Evolutionary conservation across 257 asterid species (phyloP), one percentile per base, ranked within the genome.

Genomic region (Przewalskia tangutica): DNA sequence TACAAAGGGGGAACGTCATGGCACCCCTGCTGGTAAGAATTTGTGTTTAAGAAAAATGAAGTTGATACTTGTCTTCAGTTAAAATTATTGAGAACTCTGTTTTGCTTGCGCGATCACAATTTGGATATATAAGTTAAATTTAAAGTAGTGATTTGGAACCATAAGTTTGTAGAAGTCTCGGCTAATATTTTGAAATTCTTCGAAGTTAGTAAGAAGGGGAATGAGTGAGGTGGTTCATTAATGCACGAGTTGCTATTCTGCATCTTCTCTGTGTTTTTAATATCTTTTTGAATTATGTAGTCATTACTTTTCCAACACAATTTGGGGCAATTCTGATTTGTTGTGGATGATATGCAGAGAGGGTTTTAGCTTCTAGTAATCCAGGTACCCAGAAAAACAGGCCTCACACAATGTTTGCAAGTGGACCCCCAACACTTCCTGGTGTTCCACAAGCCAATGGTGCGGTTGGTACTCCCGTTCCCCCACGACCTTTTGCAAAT

Each of bases 1-100:
- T 86, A 95, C 99, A 0, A 94, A 95, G 84, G 99, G 98, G 59
- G 98, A 94, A 88, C 98, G 98, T 50, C 99, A 95, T 83, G 99
- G 97, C 77, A 94, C 98, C 53, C 98, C 99, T 64, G 99, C 99
- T 80, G 98, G 98, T 91, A 23, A 86, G 89, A 40, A 13, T 55
- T 14, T 48, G 60, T 73, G 59, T 12, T 46, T 2, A 0, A 70
- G 55, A 23, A 20, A 73, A 48, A 48, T 73, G 79, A 20, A 71
- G 36, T 12, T 48, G 60, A 48, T 73, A 6, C 38, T 20, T 71
- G 12, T 73, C 79, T 20, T 20, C 3, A 1, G 23, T 73, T 20
- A 23, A 48, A 59, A 73, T 48, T 48, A 42, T 46, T 12, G 42
- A 23, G 42, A 23, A 73, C 60, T 20, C 20, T 73, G 60, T 20